These are phyloP conservation scores for Kuraishia ogatae DNA, from an alignment of 805 yeast genomes.

Conservation along the genomic window DNA sequence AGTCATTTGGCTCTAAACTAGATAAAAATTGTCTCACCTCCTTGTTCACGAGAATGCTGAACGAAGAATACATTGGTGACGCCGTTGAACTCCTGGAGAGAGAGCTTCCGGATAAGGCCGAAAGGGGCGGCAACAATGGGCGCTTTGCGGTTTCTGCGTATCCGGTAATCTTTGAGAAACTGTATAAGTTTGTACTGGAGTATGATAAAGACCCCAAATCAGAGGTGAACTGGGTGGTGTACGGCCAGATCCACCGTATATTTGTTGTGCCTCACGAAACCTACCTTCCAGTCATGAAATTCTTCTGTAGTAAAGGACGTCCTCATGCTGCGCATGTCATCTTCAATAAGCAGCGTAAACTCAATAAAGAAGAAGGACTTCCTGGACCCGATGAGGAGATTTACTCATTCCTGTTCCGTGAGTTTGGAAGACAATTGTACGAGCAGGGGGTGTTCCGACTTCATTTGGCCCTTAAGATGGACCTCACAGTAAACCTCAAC, in stretches of 20 bases:
- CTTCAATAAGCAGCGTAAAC: slow-evolving; percentile 49
- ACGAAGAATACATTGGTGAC: slow-evolving; percentile 27
- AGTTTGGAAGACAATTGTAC: slow-evolving; percentile 50
- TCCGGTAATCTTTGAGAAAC: slow-evolving; percentile 28
- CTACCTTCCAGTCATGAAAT: slow-evolving; percentile 49
- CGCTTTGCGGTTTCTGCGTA: slow-evolving; percentile 10
- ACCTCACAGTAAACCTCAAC: slow-evolving; percentile 45
- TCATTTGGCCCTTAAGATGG: slow-evolving; percentile 58
- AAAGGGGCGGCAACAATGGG: slow-evolving; percentile 7
- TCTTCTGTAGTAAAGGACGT: slow-evolving; percentile 43
- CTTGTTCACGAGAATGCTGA: slow-evolving; percentile 26
- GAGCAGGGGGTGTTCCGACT: slow-evolving; percentile 59
- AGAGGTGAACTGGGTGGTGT: slow-evolving; percentile 51
- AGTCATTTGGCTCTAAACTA: slow-evolving; percentile 17
- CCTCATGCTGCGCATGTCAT: slow-evolving; percentile 56
- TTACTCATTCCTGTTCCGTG: slow-evolving; percentile 50
- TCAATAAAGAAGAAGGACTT: slow-evolving; percentile 44
- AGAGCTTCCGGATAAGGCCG: slow-evolving; percentile 23
- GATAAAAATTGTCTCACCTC: slow-evolving; percentile 29
- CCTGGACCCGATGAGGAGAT: slow-evolving; percentile 46
- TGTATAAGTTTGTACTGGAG: slow-evolving; percentile 35
- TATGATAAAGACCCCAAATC: slow-evolving; percentile 22
- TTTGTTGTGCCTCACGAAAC: slow-evolving; percentile 51
- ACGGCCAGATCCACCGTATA: slow-evolving; percentile 44
- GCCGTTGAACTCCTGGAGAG: slow-evolving; percentile 31